Evolutionary conservation across 169 alveolate genomes (phyloP), one percentile per base, ranked within the genome.

Genomic region (Plasmodium gonderi): DNA sequence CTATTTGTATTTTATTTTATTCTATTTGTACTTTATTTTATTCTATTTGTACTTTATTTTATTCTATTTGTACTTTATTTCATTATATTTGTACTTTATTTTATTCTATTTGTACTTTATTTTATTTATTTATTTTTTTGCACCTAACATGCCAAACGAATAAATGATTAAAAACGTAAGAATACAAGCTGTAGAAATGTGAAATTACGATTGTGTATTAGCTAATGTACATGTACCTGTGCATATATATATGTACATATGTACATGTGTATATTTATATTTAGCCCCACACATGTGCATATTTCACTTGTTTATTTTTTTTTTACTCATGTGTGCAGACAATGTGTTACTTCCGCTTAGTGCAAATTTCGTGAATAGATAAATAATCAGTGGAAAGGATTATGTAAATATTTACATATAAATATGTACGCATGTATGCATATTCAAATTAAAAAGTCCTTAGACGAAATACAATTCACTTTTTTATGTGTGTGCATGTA

Each of bases 171-270:
- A 54, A n/a, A 54, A 31, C 31, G 6, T 23, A 54, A 54, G 69
- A 54, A 54, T 54, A 54, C 69, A 31, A 54, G 69, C 69, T 54
- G 69, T 54, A 54, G 69, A 54, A 54, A 54, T n/a, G 69, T 20
- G 69, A 54, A 54, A 31, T 54, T 14, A 31, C 69, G 33, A 20
- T 11, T 31, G 69, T 54, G 7, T 54, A 12, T 54, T 54, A 54
- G 23, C 69, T 31, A 31, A 54, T 54, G n/a, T 54, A 31, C 23
- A 31, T 54, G 69, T 23, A 54, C 69, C n/a, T 54, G n/a, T 17
- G 69, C 69, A 31, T 54, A 31, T 54, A 20, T 54, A 12, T 54
- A 54, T 54, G n/a, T 54, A 26, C 69, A 12, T 20, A 26, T 54
- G 23, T n/a, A 26, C 69, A 3, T 31, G n/a, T n/a, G 33, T 54